These are phyloP conservation scores for Psilocybe tampanensis DNA, from an alignment of 768 basidiomycete genomes.

Conservation along the genomic window DNA sequence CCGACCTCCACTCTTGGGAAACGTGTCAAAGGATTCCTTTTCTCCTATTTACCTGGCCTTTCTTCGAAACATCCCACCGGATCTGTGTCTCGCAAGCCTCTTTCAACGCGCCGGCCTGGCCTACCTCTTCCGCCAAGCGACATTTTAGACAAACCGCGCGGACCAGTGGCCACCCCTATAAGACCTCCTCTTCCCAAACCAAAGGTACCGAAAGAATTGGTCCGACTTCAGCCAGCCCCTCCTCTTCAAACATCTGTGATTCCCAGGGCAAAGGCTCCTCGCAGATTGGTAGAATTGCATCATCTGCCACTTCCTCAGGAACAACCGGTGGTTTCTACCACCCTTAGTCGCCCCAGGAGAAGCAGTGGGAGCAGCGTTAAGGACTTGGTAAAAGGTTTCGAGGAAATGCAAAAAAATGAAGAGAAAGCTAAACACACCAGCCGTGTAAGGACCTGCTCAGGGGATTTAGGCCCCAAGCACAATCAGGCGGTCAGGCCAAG, in stretches of 20 bases:
- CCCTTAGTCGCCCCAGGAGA: constrained; percentile 43
- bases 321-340: constrained; percentile 10
- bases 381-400: constrained; percentile 69
- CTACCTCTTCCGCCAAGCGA: constrained; percentile 61
- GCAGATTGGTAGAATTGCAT: constrained; percentile 59
- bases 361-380: constrained; percentile 74
- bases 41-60: constrained; percentile 60
- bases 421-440: constrained; percentile 28
- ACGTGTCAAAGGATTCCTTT: constrained; percentile 58
- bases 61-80: constrained; percentile 36
- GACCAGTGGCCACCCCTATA: constrained; percentile 61
- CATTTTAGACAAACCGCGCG: constrained; percentile 49
- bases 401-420: constrained; percentile 38
- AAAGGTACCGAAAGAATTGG: constrained; percentile 64
- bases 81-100: constrained; percentile 19
- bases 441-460: constrained; percentile 37
- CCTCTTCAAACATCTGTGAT: constrained; percentile 43
- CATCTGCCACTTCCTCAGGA: constrained; percentile 37
- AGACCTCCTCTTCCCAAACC: constrained; percentile 48
- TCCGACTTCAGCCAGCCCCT: constrained; percentile 60
- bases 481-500: constrained; percentile 10
- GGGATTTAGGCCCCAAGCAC: constrained; percentile 28
- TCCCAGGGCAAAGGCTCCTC: constrained; percentile 40
- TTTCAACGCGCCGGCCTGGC: constrained; percentile 34
- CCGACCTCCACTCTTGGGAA: constrained; percentile 33